Evolutionary conservation across 108 stramenopile genomes (phyloP).

Genomic region (Nitzschia sp.): DNA sequence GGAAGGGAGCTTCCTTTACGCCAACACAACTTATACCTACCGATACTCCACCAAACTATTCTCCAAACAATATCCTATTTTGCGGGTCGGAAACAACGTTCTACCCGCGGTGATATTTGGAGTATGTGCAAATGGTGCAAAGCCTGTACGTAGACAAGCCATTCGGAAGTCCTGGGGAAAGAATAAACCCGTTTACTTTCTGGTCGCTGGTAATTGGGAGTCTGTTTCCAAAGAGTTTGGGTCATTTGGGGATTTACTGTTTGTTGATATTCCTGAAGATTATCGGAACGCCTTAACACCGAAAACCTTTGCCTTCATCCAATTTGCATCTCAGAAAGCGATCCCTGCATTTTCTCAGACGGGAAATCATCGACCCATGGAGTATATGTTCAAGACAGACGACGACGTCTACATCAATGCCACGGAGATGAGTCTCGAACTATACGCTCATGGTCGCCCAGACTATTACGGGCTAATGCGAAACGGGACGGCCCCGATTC

Average conservation of each 20-base stretch:
- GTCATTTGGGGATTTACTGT: background rate
- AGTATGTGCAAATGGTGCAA: conserved; percentile 15
- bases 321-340: background rate
- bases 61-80: background rate
- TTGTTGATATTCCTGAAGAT: conserved; percentile 15
- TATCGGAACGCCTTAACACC: conserved; percentile 21
- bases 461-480: conserved; percentile 16
- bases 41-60: conserved; percentile 13
- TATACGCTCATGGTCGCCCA: background rate
- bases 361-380: background rate
- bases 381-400: conserved; percentile 36
- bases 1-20: conserved; percentile 6
- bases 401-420: conserved; percentile 37
- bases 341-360: background rate
- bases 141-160: background rate
- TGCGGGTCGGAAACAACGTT: background rate
- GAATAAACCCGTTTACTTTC: conserved; percentile 7
- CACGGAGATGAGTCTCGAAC: conserved; percentile 11
- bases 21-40: conserved; percentile 7
- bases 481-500: background rate
- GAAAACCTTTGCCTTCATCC: conserved; percentile 11
- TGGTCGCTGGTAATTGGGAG: conserved; percentile 7
- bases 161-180: conserved; percentile 22
- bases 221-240: background rate
- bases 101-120: conserved; percentile 4